Conservation (phyloP, 306 rosid species). For the Elaeagnus macrophylla region DNA sequence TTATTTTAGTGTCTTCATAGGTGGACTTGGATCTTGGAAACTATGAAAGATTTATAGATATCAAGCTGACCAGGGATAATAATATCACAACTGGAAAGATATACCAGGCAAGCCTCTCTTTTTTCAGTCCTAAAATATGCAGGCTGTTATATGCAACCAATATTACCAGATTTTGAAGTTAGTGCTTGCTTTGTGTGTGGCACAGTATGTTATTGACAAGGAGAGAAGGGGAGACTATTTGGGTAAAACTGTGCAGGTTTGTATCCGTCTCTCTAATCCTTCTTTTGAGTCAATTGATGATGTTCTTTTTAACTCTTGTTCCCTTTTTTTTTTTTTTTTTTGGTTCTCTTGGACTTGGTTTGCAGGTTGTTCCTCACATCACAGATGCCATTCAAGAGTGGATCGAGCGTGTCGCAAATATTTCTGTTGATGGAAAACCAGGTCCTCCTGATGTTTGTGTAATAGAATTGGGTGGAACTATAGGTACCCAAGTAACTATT, state of each 20-base stretch:
- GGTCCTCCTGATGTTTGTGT: constrained; percentile 50
- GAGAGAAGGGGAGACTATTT: constrained; percentile 48
- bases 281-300: not conserved
- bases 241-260: constrained; percentile 52
- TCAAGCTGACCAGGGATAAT: constrained; percentile 82
- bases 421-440: constrained; percentile 34
- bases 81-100: constrained; percentile 94
- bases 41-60: constrained; percentile 81
- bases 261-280: not conserved
- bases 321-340: constrained; percentile 1
- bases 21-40: constrained; percentile 99
- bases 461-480: constrained; percentile 46
- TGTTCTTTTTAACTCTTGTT: not conserved
- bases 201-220: constrained; percentile 35
- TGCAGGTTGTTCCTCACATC: constrained; percentile 48
- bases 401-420: constrained; percentile 38
- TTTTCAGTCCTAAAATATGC: not conserved
- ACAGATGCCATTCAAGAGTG: constrained; percentile 49
- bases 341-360: not conserved
- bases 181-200: constrained; percentile 7
- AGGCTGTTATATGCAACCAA: not conserved
- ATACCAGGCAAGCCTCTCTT: constrained; percentile 59
- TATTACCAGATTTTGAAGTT: constrained; percentile 1
- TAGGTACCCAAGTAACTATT: constrained; percentile 22
- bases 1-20: constrained; percentile 35